Evolutionary conservation across 2,329 filamentous ascomycete species (phyloP).

Genomic region (Gaeumannomyces sp.): DNA sequence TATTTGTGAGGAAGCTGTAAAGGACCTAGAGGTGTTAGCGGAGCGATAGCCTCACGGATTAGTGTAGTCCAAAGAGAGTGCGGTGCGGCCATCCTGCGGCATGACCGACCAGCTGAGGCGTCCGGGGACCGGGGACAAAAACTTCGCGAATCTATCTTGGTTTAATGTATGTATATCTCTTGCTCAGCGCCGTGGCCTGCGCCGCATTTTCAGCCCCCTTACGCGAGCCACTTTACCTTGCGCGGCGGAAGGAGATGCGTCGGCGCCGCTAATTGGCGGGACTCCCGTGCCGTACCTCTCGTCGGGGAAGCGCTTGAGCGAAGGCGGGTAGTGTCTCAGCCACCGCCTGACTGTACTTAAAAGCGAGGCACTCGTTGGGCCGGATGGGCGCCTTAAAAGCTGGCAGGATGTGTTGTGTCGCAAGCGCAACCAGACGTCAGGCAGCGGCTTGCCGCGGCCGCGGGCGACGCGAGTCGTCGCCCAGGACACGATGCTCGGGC

Average conservation of each 20-base stretch:
- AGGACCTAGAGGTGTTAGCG: neutral
- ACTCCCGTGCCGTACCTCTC: constrained; percentile 40
- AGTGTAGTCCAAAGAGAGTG: too few relatives aligned
- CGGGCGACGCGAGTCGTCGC: constrained; percentile 64
- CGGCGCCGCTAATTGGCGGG: too few relatives aligned
- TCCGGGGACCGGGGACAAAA: too few relatives aligned
- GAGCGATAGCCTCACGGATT: neutral
- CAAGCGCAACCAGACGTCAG: constrained; percentile 80
- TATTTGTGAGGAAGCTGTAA: constrained; percentile 12
- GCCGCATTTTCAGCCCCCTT: too few relatives aligned
- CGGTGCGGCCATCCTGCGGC: too few relatives aligned
- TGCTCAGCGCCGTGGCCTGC: too few relatives aligned
- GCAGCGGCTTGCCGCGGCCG: constrained; percentile 82
- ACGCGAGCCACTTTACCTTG: too few relatives aligned
- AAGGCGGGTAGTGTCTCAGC: constrained; percentile 51
- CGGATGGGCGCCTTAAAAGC: constrained; percentile 54
- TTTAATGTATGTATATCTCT: too few relatives aligned
- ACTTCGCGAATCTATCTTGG: too few relatives aligned
- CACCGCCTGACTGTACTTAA: constrained; percentile 72
- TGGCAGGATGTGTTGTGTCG: constrained; percentile 67
- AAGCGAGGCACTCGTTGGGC: constrained; percentile 88
- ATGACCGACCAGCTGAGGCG: too few relatives aligned
- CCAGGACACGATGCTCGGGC: constrained; percentile 64
- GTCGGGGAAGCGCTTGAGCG: constrained; percentile 51
- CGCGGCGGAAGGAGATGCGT: too few relatives aligned